These are phyloP conservation scores for Capsicum rhomboideum DNA, from an alignment of 257 asterid genomes.

Conservation along the genomic window DNA sequence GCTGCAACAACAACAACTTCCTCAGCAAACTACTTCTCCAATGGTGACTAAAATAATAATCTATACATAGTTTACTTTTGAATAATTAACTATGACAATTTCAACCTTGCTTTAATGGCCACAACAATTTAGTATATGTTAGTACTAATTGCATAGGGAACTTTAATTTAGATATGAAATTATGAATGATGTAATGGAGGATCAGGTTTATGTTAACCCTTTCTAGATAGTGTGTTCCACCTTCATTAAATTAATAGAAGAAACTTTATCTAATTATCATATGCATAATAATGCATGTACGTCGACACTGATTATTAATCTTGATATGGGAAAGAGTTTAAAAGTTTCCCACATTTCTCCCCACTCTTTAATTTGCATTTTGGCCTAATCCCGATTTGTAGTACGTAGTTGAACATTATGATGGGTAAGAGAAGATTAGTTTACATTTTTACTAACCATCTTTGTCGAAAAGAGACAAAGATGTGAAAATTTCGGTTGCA, in stretches of 20 bases:
- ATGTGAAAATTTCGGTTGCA: constrained; percentile 14
- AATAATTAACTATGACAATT: neutral
- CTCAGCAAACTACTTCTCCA: constrained; percentile 47
- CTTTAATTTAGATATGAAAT: neutral
- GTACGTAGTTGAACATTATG: neutral
- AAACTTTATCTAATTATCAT: neutral
- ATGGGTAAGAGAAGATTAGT: neutral
- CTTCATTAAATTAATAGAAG: neutral
- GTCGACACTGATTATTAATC: neutral
- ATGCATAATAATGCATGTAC: neutral
- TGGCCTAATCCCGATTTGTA: neutral
- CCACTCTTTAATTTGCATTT: neutral
- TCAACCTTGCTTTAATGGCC: neutral
- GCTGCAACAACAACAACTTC: constrained; percentile 31
- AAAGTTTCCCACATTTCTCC: neutral
- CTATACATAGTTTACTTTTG: neutral
- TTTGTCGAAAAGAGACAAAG: too few relatives aligned
- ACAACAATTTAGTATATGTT: neutral
- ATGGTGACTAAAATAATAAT: constrained; percentile 15
- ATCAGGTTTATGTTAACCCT: neutral
- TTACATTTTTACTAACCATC: too few relatives aligned
- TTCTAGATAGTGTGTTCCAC: neutral
- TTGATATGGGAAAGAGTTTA: neutral
- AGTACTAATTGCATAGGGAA: neutral
- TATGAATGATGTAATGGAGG: neutral